A percentile compares a stretch with the other conserved stretches of the same genome.
Evolutionary conservation across 768 basidiomycete genomes (phyloP).

Genomic region (Epithele typhae): DNA sequence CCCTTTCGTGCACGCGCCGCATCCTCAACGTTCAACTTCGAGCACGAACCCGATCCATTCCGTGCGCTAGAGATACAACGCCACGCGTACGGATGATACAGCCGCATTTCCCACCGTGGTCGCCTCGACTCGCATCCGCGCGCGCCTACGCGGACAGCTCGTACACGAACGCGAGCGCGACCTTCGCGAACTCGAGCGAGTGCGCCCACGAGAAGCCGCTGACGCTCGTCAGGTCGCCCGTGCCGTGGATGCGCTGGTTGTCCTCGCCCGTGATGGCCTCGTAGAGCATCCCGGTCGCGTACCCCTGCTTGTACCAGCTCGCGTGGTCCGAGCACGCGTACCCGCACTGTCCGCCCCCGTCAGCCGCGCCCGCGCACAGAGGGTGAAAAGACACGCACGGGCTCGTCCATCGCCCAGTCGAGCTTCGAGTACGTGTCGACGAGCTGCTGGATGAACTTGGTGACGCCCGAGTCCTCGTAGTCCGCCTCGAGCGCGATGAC

Average conservation of each 20-base stretch:
- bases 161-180: slow-evolving; percentile 9
- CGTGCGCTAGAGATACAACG: no score
- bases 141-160: slow-evolving; percentile 6
- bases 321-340: slow-evolving; percentile 15
- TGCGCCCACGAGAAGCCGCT: slow-evolving; percentile 10
- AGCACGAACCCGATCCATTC: no score
- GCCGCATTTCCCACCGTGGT: no score
- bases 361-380: not conserved
- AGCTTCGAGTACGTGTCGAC: slow-evolving; percentile 33
- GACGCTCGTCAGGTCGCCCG: slow-evolving; percentile 3
- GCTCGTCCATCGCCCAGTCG: slow-evolving; percentile 20
- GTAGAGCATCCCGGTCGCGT: slow-evolving; percentile 11
- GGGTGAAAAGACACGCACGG: not conserved
- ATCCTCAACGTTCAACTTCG: no score
- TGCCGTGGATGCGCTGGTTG: slow-evolving; percentile 6
- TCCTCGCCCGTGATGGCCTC: slow-evolving; percentile 11
- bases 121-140: no score
- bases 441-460: slow-evolving; percentile 37
- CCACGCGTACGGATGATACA: no score
- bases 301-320: slow-evolving; percentile 14
- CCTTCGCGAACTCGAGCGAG: slow-evolving; percentile 11
- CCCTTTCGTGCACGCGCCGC: no score
- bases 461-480: slow-evolving; percentile 31
- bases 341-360: slow-evolving; percentile 2
- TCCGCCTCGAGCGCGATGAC: slow-evolving; percentile 17